Percentiles rank a stretch among this genome's conserved stretches.
These are phyloP conservation scores for Danielia oregonensis DNA, from an alignment of 805 yeast species.

Conservation along the genomic window DNA sequence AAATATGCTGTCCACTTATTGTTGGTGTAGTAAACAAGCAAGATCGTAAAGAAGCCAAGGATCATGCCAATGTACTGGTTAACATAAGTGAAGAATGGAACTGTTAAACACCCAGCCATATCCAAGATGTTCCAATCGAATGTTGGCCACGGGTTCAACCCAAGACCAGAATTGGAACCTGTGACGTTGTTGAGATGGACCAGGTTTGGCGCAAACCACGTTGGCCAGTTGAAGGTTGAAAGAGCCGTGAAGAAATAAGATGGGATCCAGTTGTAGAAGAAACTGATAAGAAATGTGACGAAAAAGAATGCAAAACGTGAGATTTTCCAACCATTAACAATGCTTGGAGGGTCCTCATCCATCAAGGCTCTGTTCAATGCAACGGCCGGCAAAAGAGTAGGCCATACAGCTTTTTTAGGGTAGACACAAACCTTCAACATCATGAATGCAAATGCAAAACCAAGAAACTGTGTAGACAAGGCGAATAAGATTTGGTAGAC, in stretches of 20 bases:
- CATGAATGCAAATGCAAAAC: constrained; percentile 65
- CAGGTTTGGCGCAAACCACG: constrained; percentile 40
- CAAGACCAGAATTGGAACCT: constrained; percentile 36
- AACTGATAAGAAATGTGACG: constrained; percentile 29
- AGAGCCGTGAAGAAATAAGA: constrained; percentile 36
- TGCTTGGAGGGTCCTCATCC: constrained; percentile 23
- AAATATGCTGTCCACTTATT: constrained; percentile 47
- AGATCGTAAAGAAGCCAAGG: constrained; percentile 29
- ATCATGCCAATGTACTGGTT: constrained; percentile 37
- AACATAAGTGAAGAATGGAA: constrained; percentile 42
- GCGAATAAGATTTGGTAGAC: constrained; percentile 53
- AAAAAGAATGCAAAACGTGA: constrained; percentile 39
- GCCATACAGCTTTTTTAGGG: constrained; percentile 43
- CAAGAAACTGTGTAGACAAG: constrained; percentile 57
- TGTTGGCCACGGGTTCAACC: constrained; percentile 40
- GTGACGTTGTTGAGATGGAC: constrained; percentile 36
- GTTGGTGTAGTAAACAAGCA: constrained; percentile 42
- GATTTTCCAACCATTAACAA: constrained; percentile 38
- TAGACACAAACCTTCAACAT: constrained; percentile 52
- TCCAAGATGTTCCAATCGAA: constrained; percentile 43
- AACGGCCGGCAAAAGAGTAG: constrained; percentile 40
- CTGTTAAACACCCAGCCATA: constrained; percentile 35
- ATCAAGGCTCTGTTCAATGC: constrained; percentile 41
- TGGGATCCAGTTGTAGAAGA: constrained; percentile 42
- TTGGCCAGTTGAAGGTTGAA: constrained; percentile 43